Base-by-base conservation (phyloP, 192 early-diverging fungal species). In the Ambispora gerdemannii region DNA sequence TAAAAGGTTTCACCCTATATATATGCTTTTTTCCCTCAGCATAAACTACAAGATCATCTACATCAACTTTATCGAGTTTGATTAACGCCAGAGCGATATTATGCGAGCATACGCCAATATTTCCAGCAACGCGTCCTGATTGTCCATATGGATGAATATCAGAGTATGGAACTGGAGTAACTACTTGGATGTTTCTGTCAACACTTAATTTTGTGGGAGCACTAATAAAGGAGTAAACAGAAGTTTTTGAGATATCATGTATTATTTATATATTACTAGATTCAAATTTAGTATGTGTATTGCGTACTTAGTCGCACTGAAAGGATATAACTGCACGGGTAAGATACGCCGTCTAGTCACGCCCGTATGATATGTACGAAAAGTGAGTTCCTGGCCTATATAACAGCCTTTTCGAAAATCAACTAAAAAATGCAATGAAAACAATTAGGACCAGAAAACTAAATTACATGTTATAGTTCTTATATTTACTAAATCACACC, bases 351-450 rank as follows among this genome's bases (percentile, higher is more conserved):
- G 98, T 50, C 96, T 86, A 49, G 90, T 92, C 4, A 94, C 91
- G 17, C 97, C 97, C 28, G 89, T 93, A 73, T 98, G 93, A 69
- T 98, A 89, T 11, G 95, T 99, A 52, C 97, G 83, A 76, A 97
- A 96, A 0, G 97, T 99, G 73, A 99, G 88, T 76, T 98, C 97
- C 76, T 99, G 97, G 15, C 97, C 97, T 30, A 98, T 86, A 71
- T 99, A 99, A 78, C 97, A 99, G 1, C 97, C 97, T 81, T 99
- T 99, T 63, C 83, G 80, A 80, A 97, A 99, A 77, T 98, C 93
- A 61, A 99, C 93, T 92, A 69, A 32, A n/a, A 50, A 75, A 61
- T 63, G n/a, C 7, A 52, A 19, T 62, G 32, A 15, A 58, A 17
- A 58, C 24, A 47, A 6, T 35, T 28, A 2, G 71, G 52, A 20